Conservation (phyloP, 768 basidiomycete genomes). For the Boletus rubroflammeus region DNA sequence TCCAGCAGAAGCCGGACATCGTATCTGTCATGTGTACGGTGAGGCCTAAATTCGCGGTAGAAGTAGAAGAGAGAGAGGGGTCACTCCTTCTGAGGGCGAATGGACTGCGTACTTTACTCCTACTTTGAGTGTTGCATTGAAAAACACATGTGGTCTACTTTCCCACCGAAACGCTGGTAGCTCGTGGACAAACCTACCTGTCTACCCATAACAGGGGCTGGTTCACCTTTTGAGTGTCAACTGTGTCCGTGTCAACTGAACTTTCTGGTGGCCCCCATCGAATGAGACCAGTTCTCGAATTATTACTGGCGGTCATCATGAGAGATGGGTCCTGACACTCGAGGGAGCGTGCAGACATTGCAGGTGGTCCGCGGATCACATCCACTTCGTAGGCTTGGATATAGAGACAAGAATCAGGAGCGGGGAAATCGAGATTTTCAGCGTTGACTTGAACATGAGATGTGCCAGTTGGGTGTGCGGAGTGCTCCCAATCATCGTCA, state of each 20-base stretch:
- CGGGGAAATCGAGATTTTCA: not conserved
- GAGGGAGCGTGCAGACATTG: constrained; percentile 34
- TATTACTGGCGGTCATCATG: constrained; percentile 3
- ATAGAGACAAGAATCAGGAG: constrained; percentile 36
- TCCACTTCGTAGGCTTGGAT: constrained; percentile 79
- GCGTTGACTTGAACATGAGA: not conserved
- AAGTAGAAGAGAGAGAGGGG: constrained; percentile 18
- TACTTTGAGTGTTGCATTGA: constrained; percentile 5
- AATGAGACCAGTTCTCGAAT: constrained; percentile 35
- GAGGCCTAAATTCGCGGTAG: constrained; percentile 16
- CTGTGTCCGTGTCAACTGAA: constrained; percentile 4
- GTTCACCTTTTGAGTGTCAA: not conserved
- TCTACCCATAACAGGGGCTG: constrained; percentile 61
- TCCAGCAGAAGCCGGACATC: constrained; percentile 77
- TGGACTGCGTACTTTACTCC: constrained; percentile 2
- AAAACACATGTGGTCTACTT: constrained; percentile 5
- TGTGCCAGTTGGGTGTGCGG: not conserved
- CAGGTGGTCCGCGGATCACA: constrained; percentile 52
- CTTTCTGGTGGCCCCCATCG: constrained; percentile 25
- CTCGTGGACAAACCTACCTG: constrained; percentile 58
- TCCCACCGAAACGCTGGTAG: constrained; percentile 5
- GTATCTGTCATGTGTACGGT: constrained; percentile 49
- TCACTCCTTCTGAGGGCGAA: constrained; percentile 3
- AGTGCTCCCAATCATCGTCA: constrained; percentile 11
- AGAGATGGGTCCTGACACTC: constrained; percentile 24